phyloP scores from a whole-genome alignment of 345 rosid genomes.

The Laguncularia racemosa region DNA sequence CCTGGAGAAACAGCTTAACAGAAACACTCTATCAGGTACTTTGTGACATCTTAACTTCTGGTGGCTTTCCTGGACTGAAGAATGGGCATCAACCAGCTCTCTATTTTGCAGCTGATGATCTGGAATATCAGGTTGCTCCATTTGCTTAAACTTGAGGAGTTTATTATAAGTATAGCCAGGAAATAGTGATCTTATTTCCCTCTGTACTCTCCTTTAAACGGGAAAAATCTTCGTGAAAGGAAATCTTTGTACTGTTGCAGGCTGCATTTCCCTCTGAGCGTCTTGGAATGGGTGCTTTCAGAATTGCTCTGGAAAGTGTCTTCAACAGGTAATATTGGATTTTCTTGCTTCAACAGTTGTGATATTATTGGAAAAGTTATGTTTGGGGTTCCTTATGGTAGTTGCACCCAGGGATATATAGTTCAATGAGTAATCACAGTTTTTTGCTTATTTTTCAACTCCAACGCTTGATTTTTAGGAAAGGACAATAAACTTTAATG shows the following conservation, averaged over 20 bases:
- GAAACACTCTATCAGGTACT: conserved; percentile 46
- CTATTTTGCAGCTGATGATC: conserved; percentile 78
- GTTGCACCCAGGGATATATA: too few species aligned
- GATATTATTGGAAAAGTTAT: too few species aligned
- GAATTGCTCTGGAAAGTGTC: conserved; percentile 71
- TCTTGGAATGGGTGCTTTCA: conserved; percentile 89
- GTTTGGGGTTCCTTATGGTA: too few species aligned
- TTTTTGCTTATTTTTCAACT: too few species aligned
- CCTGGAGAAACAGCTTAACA: background rate
- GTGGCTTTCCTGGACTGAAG: conserved; percentile 71
- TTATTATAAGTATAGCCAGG: background rate
- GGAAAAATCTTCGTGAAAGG: background rate
- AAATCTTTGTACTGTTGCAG: conserved; percentile 28
- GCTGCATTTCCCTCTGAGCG: conserved; percentile 78
- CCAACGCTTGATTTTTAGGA: too few species aligned
- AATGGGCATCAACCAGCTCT: conserved; percentile 56
- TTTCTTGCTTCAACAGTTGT: too few species aligned
- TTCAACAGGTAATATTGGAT: conserved; percentile 50
- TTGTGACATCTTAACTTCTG: conserved; percentile 74
- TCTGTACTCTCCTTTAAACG: too few species aligned
- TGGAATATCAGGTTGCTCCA: conserved; percentile 65
- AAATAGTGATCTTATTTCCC: too few species aligned
- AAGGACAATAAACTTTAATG: too few species aligned
- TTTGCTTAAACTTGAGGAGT: conserved; percentile 1
- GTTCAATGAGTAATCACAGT: too few species aligned